Base-by-base conservation (phyloP, 345 rosid genomes). In the Stellera chamaejasme region DNA sequence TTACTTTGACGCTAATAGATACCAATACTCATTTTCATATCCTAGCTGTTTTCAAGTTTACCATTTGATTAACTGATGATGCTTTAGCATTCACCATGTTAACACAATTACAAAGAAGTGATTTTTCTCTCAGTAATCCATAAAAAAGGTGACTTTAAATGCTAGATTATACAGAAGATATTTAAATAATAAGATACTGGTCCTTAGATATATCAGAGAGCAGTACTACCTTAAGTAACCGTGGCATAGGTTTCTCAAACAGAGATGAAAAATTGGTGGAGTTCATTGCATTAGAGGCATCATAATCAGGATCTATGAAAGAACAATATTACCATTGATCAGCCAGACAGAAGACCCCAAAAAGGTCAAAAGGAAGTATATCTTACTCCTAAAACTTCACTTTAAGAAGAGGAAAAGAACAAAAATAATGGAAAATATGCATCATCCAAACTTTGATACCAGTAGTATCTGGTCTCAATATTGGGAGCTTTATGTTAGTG, bases 141-240 rank as follows among this genome's bases (percentile, higher is more conserved):
- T 8, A 32, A 32, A 32, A 5, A 32, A 32, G 39, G 9, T 1
- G 39, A 19, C 39, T 32, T 8, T 32, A 32, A 32, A 32, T 32
- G 39, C 39, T 32, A 32, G 9, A 32, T 32, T 8, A 32, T 32
- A 32, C 4, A 3, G 9, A 19, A 32, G 9, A 3, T 32, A 8
- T 32, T 32, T 4, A 32, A 8, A 32, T 5, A 32, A 8, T 4
- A 8, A 32, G 5, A 32, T 32, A 5, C 3, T 32, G 39, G 39
- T 8, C 9, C 39, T 32, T 5, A 8, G 9, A 56, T 11, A 11
- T 26, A 23, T 43, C 6, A 27, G 54, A 68, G 36, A 13, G 41
- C 55, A 46, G 48, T 14, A 32, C 26, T 73, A 92, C 98, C 95
- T 80, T 86, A 72, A 88, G 58, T 71, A 92, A 76, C 78, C 73